Percentiles rank a stretch among this genome's conserved stretches.
Conservation (phyloP, 2,329 filamentous ascomycete genomes). For the Pseudocercospora cruenta region DNA sequence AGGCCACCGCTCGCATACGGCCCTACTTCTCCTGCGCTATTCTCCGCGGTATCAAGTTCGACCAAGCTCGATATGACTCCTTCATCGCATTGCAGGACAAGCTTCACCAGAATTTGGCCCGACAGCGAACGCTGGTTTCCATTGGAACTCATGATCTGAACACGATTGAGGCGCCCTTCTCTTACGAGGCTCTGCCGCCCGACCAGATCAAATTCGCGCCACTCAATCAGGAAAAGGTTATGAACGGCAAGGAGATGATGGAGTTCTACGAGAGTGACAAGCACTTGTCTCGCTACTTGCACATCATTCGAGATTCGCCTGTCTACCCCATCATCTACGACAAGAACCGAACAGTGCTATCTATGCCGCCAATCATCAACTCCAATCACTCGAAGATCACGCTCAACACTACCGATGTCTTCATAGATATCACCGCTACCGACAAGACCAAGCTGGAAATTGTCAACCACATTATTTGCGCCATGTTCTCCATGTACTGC, state of each 20-base stretch:
- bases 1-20: constrained; percentile 72
- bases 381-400: constrained; percentile 96
- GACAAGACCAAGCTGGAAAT: constrained; percentile 96
- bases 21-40: constrained; percentile 90
- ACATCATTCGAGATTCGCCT: constrained; percentile 91
- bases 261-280: constrained; percentile 91
- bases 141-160: constrained; percentile 97
- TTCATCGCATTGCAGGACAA: constrained; percentile 99
- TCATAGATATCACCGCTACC: constrained; percentile 95
- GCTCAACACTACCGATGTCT: constrained; percentile 85
- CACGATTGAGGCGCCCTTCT: constrained; percentile 91
- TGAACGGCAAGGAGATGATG: constrained; percentile 90
- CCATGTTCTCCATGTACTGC: constrained; percentile 96
- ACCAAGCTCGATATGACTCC: constrained; percentile 86
- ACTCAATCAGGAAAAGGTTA: constrained; percentile 86
- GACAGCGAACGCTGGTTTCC: constrained; percentile 89
- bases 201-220: constrained; percentile 89
- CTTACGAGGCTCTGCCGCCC: constrained; percentile 90
- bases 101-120: constrained; percentile 91
- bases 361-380: constrained; percentile 97
- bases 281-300: constrained; percentile 84
- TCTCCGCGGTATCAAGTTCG: constrained; percentile 88
- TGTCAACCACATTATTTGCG: constrained; percentile 90
- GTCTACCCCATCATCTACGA: constrained; percentile 97
- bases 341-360: constrained; percentile 82